Evolutionary conservation across 1,284 basidiomycete species (phyloP).

Genomic region (Microbotryum silenes-acaulis): DNA sequence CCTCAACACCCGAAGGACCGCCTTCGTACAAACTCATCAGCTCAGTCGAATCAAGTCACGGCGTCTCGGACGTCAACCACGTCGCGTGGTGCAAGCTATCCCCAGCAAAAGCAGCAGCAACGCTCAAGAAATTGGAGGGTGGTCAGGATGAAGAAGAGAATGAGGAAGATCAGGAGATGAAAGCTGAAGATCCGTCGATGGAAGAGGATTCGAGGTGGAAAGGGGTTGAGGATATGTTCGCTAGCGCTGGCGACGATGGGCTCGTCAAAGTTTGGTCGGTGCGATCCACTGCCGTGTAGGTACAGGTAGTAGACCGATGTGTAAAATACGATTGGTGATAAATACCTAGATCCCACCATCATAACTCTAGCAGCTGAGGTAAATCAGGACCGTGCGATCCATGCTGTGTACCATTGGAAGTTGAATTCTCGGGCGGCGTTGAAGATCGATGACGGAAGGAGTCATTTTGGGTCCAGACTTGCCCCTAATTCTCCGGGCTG

Average conservation of each 20-base stretch:
- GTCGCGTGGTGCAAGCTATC: conserved; percentile 58
- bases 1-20: neutral
- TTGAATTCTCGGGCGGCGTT: too few species aligned
- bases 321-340: too few species aligned
- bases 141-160: conserved; percentile 28
- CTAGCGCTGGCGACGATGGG: conserved; percentile 73
- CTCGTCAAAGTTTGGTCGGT: conserved; percentile 57
- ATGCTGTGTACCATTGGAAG: too few species aligned
- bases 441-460: too few species aligned
- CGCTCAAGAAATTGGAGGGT: conserved; percentile 16
- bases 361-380: too few species aligned
- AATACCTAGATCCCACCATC: too few species aligned
- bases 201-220: conserved; percentile 24
- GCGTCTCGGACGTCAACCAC: conserved; percentile 66
- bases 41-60: conserved; percentile 55
- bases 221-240: conserved; percentile 57
- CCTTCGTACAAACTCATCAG: conserved; percentile 40
- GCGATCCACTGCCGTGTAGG: neutral
- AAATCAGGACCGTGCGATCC: too few species aligned
- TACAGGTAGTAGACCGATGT: too few species aligned
- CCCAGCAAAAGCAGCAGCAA: conserved; percentile 11
- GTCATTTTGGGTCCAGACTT: too few species aligned
- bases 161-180: conserved; percentile 29
- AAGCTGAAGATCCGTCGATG: conserved; percentile 20
- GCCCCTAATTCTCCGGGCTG: too few species aligned